Conservation (phyloP, 2,329 filamentous ascomycete species). For the Fusarium irregulare region DNA sequence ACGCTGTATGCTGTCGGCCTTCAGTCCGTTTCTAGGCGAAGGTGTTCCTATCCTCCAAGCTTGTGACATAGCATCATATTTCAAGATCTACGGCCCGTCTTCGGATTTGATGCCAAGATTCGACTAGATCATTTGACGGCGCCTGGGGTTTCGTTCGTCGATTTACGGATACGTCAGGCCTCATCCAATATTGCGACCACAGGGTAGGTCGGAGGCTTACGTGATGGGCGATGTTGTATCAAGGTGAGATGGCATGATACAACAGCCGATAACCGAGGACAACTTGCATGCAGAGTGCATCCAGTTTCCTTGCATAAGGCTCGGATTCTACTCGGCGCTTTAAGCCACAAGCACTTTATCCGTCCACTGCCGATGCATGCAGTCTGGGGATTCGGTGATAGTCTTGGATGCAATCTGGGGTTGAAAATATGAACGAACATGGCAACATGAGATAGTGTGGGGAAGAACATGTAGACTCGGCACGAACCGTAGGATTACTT, state of each 20-base stretch:
- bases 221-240: not conserved
- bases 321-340: slow-evolving; percentile 29
- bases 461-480: not conserved
- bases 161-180: not conserved
- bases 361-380: slow-evolving; percentile 25
- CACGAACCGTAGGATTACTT: slow-evolving; percentile 4
- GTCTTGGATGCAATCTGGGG: slow-evolving; percentile 4
- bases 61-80: not conserved
- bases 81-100: slow-evolving; percentile 32
- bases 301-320: not conserved
- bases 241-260: slow-evolving; percentile 11
- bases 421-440: not conserved
- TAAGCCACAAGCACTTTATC: slow-evolving; percentile 27
- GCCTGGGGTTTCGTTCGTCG: slow-evolving; percentile 24
- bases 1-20: slow-evolving; percentile 3
- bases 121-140: slow-evolving; percentile 21
- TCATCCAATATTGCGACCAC: slow-evolving; percentile 6
- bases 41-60: not conserved
- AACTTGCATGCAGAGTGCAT: not conserved
- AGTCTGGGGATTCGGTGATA: slow-evolving; percentile 5
- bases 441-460: slow-evolving; percentile 16
- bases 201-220: slow-evolving; percentile 11
- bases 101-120: slow-evolving; percentile 32
- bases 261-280: slow-evolving; percentile 21
- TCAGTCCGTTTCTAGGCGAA: slow-evolving; percentile 12